Evolutionary conservation across 805 yeast genomes (phyloP), one percentile per base, ranked within the genome.

Genomic region (Candida namnaoensis): DNA sequence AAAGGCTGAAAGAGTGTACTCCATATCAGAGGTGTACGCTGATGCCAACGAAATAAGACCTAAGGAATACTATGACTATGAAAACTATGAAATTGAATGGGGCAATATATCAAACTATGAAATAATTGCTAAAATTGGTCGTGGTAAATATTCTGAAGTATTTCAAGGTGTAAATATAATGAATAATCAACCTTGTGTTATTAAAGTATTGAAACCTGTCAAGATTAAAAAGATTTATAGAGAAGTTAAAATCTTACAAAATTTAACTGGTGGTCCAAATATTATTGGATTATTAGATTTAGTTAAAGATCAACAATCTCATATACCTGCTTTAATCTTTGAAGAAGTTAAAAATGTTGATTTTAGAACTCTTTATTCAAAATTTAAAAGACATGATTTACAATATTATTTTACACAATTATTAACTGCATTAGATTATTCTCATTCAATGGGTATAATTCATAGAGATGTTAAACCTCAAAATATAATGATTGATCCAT

Each of bases 381-480:
- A 80, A 50, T 79, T 90, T 53, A 72, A 84, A 14, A 82, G 79
- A 49, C 54, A 66, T 39, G 96, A 90, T 56, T 78, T 88, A 47
- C 82, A 88, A 51, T 87, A 71, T 66, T 88, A 90, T 60, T 83
- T 88, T 73, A 78, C 76, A 47, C 87, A 87, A 61, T 68, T 88
- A 42, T 70, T 90, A 47, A 80, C 75, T 52, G 96, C 96, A 11
- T 69, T 90, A 50, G 95, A 90, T 58, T 90, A 76, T 60, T 80
- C 90, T 34, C 97, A 90, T 63, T 85, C 95, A 11, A 84, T 84
- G 88, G 97, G 97, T 23, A 87, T 90, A 46, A 88, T 90, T 80
- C 97, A 90, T 58, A 72, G 97, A 58, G 97, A 90, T 62, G 96
- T 90, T 42, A 90, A 90, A 62, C 97, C 97, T 10, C 95, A 90